Evolutionary conservation across 139 green algal species (phyloP), one percentile per base, ranked within the genome.

Genomic region (Picochlorum sp.): DNA sequence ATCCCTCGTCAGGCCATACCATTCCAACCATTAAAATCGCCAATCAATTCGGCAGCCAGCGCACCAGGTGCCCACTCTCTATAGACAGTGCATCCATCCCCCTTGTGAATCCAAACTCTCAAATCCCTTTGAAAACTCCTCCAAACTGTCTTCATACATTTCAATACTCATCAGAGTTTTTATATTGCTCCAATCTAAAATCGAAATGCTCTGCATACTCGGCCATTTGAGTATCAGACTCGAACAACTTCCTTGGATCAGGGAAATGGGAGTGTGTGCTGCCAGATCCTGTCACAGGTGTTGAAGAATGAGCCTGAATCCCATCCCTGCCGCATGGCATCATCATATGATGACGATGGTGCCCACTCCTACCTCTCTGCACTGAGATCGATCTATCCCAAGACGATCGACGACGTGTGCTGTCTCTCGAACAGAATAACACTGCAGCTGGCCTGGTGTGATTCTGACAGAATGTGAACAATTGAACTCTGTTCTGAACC

Each of bases 21-120:
- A 62, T 86, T 50, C 91, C 90, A 97, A 45, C 52, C 67, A 69
- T 94, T 96, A 83, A 97, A 97, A 70, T 97, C 91, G 8, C 91
- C 92, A 21, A 85, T 84, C 6, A 88, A 56, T 62, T 82, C 67
- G 4, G 70, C 79, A 20, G 78, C 78, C n/a, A 71, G 51, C 0
- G 90, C 92, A 1, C 73, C 87, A 0, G 92, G 92, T 3, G 76
- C 78, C 92, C 92, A 98, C 75, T 98, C 92, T 0, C 87, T 77
- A 68, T 92, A 96, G 30, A 87, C 71, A 8, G 78, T 87, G 21
- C 56, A 54, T 11, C 20, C 52, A 21, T 70, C 68, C 44, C 81
- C 73, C 79, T 62, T 0, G 54, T 83, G 68, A 97, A 85, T 0
- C 91, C 91, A 52, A 91, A 79, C 8, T 71, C 65, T 93, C 57